Evolutionary conservation across 768 basidiomycete genomes (phyloP).

Genomic region (Podaxis sp.): DNA sequence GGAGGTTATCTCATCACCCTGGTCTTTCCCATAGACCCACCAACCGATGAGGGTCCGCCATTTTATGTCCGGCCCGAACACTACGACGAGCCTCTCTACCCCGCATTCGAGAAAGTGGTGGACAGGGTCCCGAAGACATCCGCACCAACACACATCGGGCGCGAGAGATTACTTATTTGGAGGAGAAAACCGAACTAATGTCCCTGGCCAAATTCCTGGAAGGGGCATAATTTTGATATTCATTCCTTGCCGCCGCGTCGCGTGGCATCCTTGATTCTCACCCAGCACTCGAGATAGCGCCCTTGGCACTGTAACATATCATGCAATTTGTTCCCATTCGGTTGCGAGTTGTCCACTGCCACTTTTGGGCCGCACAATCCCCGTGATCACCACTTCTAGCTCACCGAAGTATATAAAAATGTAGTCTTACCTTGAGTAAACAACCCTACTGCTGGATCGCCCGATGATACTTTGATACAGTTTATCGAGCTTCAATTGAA

Average conservation of each 20-base stretch:
- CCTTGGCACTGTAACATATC: too few species aligned
- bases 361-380: too few species aligned
- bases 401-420: too few species aligned
- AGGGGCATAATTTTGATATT: not conserved
- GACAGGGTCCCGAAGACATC: constrained; percentile 47
- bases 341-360: too few species aligned
- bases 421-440: too few species aligned
- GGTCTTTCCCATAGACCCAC: constrained; percentile 49
- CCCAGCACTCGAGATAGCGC: too few species aligned
- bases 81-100: constrained; percentile 45
- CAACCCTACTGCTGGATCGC: too few species aligned
- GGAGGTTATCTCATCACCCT: constrained; percentile 62
- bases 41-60: constrained; percentile 51
- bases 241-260: constrained; percentile 5
- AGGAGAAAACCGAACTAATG: constrained; percentile 23
- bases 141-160: constrained; percentile 35
- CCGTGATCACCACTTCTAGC: too few species aligned
- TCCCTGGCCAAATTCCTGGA: not conserved
- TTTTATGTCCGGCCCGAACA: constrained; percentile 55
- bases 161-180: constrained; percentile 54
- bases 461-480: too few species aligned
- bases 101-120: constrained; percentile 48
- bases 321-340: too few species aligned
- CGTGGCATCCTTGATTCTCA: too few species aligned
- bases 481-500: too few species aligned